Base-by-base conservation (phyloP, 2,329 filamentous ascomycete species). In the Calonectria henricotiae region DNA sequence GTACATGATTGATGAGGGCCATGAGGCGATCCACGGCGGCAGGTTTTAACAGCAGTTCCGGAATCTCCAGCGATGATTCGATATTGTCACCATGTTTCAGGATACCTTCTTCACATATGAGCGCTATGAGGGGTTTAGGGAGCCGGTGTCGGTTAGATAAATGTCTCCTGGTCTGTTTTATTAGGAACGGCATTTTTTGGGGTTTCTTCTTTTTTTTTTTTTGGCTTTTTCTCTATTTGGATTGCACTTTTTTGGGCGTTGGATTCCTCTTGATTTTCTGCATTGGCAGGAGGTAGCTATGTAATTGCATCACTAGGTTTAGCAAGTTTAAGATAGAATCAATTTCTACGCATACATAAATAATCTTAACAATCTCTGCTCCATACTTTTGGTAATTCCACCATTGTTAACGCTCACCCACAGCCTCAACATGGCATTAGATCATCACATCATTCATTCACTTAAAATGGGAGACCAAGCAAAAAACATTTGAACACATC, bases 1-100 rank as follows among this genome's bases (percentile, higher is more conserved):
- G 67, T 76, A 79, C 51, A 74, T 78, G 69, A 83, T 84, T 69
- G 81, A 82, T 15, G 76, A 79, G 8, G 74, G 70, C 47, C 73
- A 69, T 20, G 74, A 72, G 13, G 70, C 70, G 11, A 62, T 76
- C 63, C 69, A 75, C 39, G 69, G 71, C 13, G 67, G 74, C 41
- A 67, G 70, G 60, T 55, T 76, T 60, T 60, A 30, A 43, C 43
- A 12, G 25, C 55, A 17, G 35, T 6, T 17, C 30, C 11, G 17
- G 43, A 47, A 41, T 62, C 46, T 23, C 15, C 20, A n/a, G 46
- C 17, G 12, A 41, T 49, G 27, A 43, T 64, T 51, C 54, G 23
- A 17, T 30, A 47, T 49, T 58, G 25, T 68, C 41, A 60, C 51
- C 54, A 63, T 68, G 67, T 69, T 65, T 51, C 30, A 58, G 32